Percentiles rank a stretch among this genome's conserved stretches.
These are phyloP conservation scores for Scopulariopsis brevicaulis DNA, from an alignment of 2,329 filamentous ascomycete species.

Conservation along the genomic window DNA sequence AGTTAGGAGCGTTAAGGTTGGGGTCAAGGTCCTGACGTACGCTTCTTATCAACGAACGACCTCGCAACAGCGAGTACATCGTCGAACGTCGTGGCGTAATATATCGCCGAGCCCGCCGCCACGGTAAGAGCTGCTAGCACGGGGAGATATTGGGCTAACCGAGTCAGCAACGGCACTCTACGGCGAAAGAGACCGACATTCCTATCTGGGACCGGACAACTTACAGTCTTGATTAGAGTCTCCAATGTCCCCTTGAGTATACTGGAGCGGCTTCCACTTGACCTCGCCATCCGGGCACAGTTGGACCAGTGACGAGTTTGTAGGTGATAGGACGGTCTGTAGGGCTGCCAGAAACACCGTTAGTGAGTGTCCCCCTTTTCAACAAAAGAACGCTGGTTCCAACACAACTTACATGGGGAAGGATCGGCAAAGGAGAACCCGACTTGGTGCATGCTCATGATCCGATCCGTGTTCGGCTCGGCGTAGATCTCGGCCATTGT, in stretches of 20 bases:
- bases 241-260: conserved; percentile 32
- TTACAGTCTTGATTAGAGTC: conserved; percentile 36
- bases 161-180: background rate
- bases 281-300: conserved; percentile 46
- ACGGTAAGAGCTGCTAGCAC: conserved; percentile 51
- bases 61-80: conserved; percentile 62
- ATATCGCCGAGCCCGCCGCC: conserved; percentile 32
- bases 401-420: conserved; percentile 44
- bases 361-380: conserved; percentile 7
- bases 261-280: conserved; percentile 45
- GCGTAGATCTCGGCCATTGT: conserved; percentile 59
- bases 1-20: background rate
- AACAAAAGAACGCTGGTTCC: conserved; percentile 1
- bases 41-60: conserved; percentile 26
- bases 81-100: conserved; percentile 44
- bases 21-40: conserved; percentile 13
- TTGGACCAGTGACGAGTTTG: conserved; percentile 45
- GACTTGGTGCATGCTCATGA: conserved; percentile 62
- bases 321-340: conserved; percentile 50
- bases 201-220: background rate
- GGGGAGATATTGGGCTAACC: conserved; percentile 39
- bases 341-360: conserved; percentile 27
- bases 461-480: conserved; percentile 49
- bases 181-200: background rate
- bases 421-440: conserved; percentile 61